Evolutionary conservation across 2,329 filamentous ascomycete species (phyloP), one percentile per base, ranked within the genome.

Genomic region (Xylaria arbuscula): DNA sequence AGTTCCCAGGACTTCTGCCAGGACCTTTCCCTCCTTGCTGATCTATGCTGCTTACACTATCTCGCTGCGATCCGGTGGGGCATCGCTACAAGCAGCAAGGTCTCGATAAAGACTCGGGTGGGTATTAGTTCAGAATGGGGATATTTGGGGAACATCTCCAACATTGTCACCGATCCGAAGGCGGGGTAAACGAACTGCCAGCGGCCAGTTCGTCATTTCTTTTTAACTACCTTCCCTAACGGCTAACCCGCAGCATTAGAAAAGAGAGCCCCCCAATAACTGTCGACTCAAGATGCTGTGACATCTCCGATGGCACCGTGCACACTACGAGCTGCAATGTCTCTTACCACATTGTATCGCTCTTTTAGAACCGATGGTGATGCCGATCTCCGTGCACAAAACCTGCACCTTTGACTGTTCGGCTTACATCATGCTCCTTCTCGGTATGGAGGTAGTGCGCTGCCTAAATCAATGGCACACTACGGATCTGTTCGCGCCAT

Each of bases 201-300:
- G 45, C 28, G 28, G 24, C 34, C 17, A 24, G 61, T 55, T 63
- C 59, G 58, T 48, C 53, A 63, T 63, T 28, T 17, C n/a, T 50
- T 50, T 59, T 17, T 57, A 64, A 63, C 64, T 64, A 70, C 68
- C 68, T 70, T 70, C 68, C 68, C 51, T 51, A 67, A 67, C 60
- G 3, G 64, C 64, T 38, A 62, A 28, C 50, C 28, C 40, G 45
- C 47, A 56, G 48, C 32, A 17, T 28, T 45, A 24, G 42, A 51
- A 42, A 28, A 34, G 45, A 40, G 58, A 24, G 38, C 60, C 45
- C 59, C 28, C 28, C 28, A 28, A 28, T 28, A 28, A 53, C 63
- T 53, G 36, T 59, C 38, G n/a, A 48, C 54, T 54, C 22, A 45
- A 24, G 3, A 10, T 17, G 36, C 28, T 42, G 28, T 13, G 19